Base-by-base conservation (phyloP, 306 rosid species). In the Senna siamea region DNA sequence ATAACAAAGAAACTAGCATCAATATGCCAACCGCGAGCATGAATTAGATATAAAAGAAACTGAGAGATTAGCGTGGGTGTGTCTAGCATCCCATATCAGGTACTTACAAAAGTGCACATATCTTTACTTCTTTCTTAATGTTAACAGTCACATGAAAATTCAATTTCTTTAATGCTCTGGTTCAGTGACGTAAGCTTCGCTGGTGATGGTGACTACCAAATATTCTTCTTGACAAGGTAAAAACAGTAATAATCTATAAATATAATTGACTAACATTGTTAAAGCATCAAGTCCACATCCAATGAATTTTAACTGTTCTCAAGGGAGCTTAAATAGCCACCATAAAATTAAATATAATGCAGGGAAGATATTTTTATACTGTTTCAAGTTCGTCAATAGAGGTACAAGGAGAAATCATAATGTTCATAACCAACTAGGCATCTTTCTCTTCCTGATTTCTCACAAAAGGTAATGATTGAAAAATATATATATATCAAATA, bases 1-100 rank as follows among this genome's bases (percentile, higher is more conserved):
- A 73, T 18, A 58, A 7, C 35, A 55, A 34, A 78, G 38, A 51
- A 43, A 59, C 15, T 69, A 38, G 64, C 46, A 46, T 70, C 72
- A 82, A 64, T 43, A 57, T 69, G 44, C 75, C 53, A 70, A 58
- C 57, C 53, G 11, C 23, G 40, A 69, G 48, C 56, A 55, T 35
- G 17, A 70, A 65, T 38, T 17, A 11, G 32, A 56, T 4, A 7
- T 38, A 62, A 54, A 41, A 52, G n/a, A 58, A 30, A 59, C 7
- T 19, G 44, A 34, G 43, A 59, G 20, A 40, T 28, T 15, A 34
- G 66, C 30, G 30, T 10, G 2, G 15, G 6, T 54, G 48, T 32
- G 38, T 40, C 70, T 28, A 54, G 54, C 65, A 77, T 53, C 71
- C 53, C 23, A 74, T 74, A 52, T 30, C 44, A 69, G 61, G 72